Evolutionary conservation across 2,329 filamentous ascomycete genomes (phyloP).

Genomic region (Colletotrichum nymphaeae): DNA sequence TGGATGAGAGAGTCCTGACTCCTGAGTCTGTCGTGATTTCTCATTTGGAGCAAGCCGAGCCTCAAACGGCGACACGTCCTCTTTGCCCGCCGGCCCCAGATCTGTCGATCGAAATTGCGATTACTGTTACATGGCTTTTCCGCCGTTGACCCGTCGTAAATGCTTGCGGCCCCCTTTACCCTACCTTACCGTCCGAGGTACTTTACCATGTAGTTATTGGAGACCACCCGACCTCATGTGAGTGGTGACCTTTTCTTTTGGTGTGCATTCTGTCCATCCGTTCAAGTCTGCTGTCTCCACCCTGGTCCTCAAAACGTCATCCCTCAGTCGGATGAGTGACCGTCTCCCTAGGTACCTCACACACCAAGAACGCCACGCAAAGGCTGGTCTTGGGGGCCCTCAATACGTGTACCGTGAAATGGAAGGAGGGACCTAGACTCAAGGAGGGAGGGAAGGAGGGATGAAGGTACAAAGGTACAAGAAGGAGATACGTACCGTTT

Average conservation of each 20-base stretch:
- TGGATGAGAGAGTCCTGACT: neutral
- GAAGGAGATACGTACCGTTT: neutral
- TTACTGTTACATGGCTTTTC: neutral
- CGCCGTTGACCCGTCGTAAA: neutral
- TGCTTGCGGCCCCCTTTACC: neutral
- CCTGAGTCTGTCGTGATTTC: neutral
- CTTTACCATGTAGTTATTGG: neutral
- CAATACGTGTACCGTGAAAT: neutral
- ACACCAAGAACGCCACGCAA: slow-evolving; percentile 11
- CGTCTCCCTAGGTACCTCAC: neutral
- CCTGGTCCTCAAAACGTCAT: slow-evolving; percentile 27
- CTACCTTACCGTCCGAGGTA: neutral
- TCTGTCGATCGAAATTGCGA: slow-evolving; percentile 23
- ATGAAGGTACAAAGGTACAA: neutral
- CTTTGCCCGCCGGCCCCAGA: slow-evolving; percentile 1
- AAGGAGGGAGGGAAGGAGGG: too few relatives aligned
- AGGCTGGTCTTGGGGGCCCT: slow-evolving; percentile 4
- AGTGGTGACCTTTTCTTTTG: neutral
- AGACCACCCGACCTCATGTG: neutral
- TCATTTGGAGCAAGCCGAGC: neutral
- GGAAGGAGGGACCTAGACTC: too few relatives aligned
- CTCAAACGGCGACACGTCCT: slow-evolving; percentile 18
- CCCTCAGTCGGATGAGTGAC: slow-evolving; percentile 1
- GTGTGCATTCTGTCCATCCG: neutral
- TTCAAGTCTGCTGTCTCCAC: slow-evolving; percentile 10